Evolutionary conservation across 768 basidiomycete species (phyloP).

Genomic region (Sarcodon sp.): DNA sequence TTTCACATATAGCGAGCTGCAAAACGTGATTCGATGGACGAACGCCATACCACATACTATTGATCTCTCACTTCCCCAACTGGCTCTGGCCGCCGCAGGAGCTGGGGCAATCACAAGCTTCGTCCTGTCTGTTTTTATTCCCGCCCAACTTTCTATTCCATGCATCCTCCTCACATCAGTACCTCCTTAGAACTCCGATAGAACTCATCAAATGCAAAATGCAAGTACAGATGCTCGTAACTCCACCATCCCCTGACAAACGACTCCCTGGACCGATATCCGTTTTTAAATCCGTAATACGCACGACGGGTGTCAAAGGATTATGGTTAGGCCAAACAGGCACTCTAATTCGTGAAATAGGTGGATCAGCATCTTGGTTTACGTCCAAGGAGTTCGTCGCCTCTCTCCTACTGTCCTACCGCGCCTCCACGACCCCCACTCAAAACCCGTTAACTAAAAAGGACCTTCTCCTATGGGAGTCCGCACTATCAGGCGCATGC

Average conservation of each 20-base stretch:
- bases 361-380: slow-evolving; percentile 89
- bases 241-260: slow-evolving; percentile 11
- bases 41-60: slow-evolving; percentile 20
- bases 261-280: slow-evolving; percentile 61
- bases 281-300: slow-evolving; percentile 51
- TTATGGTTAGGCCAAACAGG: slow-evolving; percentile 97
- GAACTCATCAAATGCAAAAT: slow-evolving; percentile 96
- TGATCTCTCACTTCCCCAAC: slow-evolving; percentile 50
- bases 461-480: slow-evolving; percentile 38
- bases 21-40: slow-evolving; percentile 40
- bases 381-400: slow-evolving; percentile 72
- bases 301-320: slow-evolving; percentile 60
- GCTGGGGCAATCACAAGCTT: slow-evolving; percentile 83
- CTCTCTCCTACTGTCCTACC: slow-evolving; percentile 40
- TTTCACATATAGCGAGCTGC: slow-evolving; percentile 69
- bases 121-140: slow-evolving; percentile 49
- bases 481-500: slow-evolving; percentile 74
- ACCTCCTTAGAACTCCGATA: slow-evolving; percentile 60
- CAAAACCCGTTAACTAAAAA: slow-evolving; percentile 4
- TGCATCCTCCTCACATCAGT: background rate
- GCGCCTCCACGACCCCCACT: slow-evolving; percentile 23
- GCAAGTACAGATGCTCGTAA: slow-evolving; percentile 84
- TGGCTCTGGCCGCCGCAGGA: slow-evolving; percentile 73
- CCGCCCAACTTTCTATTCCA: background rate
- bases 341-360: slow-evolving; percentile 86